Evolutionary conservation across 352 stramenopile genomes (phyloP), one percentile per base, ranked within the genome.

Genomic region (Globisporangium solare): DNA sequence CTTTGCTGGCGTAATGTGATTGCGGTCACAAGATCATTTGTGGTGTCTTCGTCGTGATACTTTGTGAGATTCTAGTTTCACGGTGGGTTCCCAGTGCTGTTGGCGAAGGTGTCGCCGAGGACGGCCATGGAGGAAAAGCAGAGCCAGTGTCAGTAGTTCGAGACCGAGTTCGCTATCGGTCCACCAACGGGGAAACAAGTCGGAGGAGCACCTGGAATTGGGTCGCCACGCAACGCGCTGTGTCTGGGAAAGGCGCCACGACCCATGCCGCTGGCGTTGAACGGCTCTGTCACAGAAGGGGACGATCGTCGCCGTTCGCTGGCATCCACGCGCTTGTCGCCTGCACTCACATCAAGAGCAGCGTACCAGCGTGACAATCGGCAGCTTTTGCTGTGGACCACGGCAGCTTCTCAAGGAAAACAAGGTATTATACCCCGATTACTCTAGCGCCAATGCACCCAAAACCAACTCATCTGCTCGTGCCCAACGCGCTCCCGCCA

Each of bases 261-360:
- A 35, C 27, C 27, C 27, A 35, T 35, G 27, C 37, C 35, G 13
- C 47, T 20, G 1, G 35, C 46, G 15, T 21, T 49, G 8, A 20
- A 27, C 41, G 59, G 42, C 14, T 43, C 31, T 4, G 39, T 51
- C n/a, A 20, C 24, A 10, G 40, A 24, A 4, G 17, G 48, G 18
- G 43, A 17, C n/a, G n/a, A n/a, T n/a, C n/a, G n/a, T 22, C 18
- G 13, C n/a, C 32, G 40, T 15, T 42, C 56, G n/a, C 32, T 57
- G 31, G 54, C 72, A 14, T 70, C 58, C 6, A 55, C 68, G 39
- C 64, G 56, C 55, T 64, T 87, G 35, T 56, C 60, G 41, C 60
- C 71, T 24, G 66, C 61, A 11, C 58, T 83, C 43, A 83, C 72
- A 10, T 72, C 76, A n/a, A 66, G 64, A 45, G 85, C 70, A 61